Conservation (phyloP, 2,329 filamentous ascomycete genomes). For the Fusarium sp. region DNA sequence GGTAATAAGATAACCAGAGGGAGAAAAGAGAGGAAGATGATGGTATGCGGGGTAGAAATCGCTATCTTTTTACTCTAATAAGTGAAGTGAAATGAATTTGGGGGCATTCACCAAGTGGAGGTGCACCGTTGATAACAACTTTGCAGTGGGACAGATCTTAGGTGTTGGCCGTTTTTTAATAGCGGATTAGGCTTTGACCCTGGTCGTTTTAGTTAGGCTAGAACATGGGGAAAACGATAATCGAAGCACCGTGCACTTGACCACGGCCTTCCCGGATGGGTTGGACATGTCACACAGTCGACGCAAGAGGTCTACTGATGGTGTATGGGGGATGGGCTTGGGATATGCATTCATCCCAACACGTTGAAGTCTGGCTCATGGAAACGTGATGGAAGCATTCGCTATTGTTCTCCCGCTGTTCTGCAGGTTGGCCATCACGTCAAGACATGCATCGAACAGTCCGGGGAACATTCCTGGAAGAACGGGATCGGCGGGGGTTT, state of each 20-base stretch:
- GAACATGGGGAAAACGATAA: not conserved
- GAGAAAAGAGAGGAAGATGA: not conserved
- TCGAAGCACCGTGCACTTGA: not conserved
- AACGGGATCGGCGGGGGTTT: not conserved
- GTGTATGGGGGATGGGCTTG: not conserved
- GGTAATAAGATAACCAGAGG: too few species aligned
- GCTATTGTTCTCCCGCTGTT: not conserved
- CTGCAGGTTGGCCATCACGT: not conserved
- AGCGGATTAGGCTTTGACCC: not conserved
- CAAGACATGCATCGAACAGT: not conserved
- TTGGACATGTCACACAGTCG: not conserved
- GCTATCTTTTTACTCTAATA: not conserved
- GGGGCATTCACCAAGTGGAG: not conserved
- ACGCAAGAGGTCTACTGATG: not conserved
- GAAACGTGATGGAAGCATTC: not conserved
- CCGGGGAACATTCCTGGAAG: not conserved
- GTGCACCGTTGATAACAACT: conserved; percentile 4
- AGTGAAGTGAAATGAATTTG: not conserved
- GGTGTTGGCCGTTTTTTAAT: not conserved
- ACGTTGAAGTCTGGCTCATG: not conserved
- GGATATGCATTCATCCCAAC: not conserved
- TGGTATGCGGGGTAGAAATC: not conserved
- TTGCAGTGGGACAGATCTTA: not conserved
- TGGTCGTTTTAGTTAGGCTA: not conserved
- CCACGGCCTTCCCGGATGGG: not conserved